Base-by-base conservation (phyloP, 164 flowering plant genomes). In the Stephania yunnanensis region DNA sequence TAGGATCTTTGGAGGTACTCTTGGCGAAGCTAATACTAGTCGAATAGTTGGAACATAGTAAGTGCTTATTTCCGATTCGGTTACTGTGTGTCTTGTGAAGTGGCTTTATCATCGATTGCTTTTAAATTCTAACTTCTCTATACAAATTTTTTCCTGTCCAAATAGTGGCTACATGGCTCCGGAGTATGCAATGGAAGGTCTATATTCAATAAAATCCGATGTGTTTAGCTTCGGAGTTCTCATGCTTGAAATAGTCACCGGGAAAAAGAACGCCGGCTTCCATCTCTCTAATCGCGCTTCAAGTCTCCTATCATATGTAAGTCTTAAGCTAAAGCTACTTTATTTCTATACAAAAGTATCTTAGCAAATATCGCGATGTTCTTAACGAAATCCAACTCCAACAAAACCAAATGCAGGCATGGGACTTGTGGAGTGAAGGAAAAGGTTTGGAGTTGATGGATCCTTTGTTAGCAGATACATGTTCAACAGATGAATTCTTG, bases 1-100 rank as follows among this genome's bases (percentile, higher is more conserved):
- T 69, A 87, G 83, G 74, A 83, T 83, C 1, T 81, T 87, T 74
- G 80, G 71, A 45, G 82, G 80, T 10, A 78, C 69, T 31, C 73
- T 80, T 63, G 50, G 42, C 31, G 79, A 83, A 73, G 80, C 79
- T 6, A 80, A 75, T 53, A 87, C 89, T 2, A 58, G 15, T 22
- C 81, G 77, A 74, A 68, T 85, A 22, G 84, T 83, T 17, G 89
- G 89, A 46, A 86, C 89, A 29, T 81, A 78, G 89, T 83, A 82
- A 80, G 86, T 74, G 10, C 31, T 3, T 30, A 13, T 68, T 75
- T 25, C 0, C 15, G 2, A 20, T 42, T 61, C 44, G n/a, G 45
- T 19, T n/a, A 15, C 17, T n/a, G 0, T 30, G 12, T 15, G 52
- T 58, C 58, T 22, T 10, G 12, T 52, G 4, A 15, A 52, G 10